phyloP scores from a whole-genome alignment of 768 basidiomycete genomes.

The Lanmaoa pseudosensibilis region DNA sequence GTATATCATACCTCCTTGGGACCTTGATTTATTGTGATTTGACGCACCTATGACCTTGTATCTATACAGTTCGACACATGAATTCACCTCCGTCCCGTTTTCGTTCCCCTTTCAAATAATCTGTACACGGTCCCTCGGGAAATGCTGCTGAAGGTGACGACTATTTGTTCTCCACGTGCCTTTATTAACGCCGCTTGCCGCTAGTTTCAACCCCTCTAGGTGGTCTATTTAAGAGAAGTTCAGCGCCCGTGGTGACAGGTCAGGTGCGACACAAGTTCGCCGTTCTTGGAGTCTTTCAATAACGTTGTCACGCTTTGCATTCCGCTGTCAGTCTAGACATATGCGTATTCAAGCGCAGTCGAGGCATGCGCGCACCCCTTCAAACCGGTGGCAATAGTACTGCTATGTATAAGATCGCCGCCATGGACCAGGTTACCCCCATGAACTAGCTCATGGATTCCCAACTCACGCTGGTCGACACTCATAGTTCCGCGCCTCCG shows the following conservation, averaged over 20 bases:
- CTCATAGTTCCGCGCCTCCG: neutral
- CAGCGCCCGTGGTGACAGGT: neutral
- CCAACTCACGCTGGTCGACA: conserved; percentile 20
- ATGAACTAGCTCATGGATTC: conserved; percentile 9
- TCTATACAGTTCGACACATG: conserved; percentile 4
- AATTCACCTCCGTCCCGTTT: neutral
- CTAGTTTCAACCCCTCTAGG: neutral
- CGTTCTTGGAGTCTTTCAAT: too few species aligned
- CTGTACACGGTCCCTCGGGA: neutral
- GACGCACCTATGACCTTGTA: conserved; percentile 14
- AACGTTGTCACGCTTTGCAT: neutral
- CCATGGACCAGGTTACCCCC: too few species aligned
- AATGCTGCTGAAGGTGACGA: neutral
- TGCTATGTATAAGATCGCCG: neutral
- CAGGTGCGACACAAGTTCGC: neutral
- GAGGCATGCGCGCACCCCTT: neutral
- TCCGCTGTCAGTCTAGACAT: neutral
- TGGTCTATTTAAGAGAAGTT: neutral
- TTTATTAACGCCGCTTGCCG: neutral
- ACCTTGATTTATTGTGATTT: neutral
- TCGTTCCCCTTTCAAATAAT: neutral
- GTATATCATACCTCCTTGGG: neutral
- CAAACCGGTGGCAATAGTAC: neutral
- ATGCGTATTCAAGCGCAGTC: neutral
- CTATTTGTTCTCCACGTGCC: too few species aligned